These are phyloP conservation scores for Tieghemiomyces parasiticus DNA, from an alignment of 192 early-diverging fungal genomes.

Conservation along the genomic window DNA sequence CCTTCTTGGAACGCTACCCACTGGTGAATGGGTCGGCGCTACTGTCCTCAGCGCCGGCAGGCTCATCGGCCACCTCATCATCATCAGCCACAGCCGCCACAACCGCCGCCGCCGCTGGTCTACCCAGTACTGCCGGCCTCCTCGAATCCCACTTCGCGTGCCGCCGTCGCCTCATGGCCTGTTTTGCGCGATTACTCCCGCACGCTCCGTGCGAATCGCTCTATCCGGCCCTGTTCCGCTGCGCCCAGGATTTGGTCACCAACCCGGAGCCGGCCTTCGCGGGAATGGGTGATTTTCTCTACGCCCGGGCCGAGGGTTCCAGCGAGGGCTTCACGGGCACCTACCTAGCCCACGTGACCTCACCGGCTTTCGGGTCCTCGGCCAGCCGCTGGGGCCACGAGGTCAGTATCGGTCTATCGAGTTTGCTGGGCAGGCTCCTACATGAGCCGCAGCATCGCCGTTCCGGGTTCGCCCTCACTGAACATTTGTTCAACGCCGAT, in stretches of 20 bases:
- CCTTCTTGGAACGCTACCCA: constrained; percentile 28
- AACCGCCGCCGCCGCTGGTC: neutral
- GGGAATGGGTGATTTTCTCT: constrained; percentile 10
- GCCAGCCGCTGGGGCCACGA: constrained; percentile 26
- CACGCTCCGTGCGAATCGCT: neutral
- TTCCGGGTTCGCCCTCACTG: constrained; percentile 5
- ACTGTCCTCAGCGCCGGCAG: neutral
- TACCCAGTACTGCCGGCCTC: constrained; percentile 4
- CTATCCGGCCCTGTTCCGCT: constrained; percentile 1
- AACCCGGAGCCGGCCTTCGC: constrained; percentile 3
- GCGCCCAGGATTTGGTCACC: constrained; percentile 2
- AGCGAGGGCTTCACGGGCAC: neutral
- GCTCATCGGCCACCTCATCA: neutral
- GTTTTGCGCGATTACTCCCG: constrained; percentile 5
- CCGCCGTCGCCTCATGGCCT: constrained; percentile 13
- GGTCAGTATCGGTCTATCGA: constrained; percentile 20
- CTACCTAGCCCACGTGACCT: neutral
- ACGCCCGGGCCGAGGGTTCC: neutral
- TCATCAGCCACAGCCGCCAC: neutral
- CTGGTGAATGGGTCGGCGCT: neutral
- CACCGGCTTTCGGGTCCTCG: constrained; percentile 12
- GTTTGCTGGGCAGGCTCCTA: constrained; percentile 15
- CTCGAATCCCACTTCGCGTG: constrained; percentile 17
- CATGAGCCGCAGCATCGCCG: constrained; percentile 6
- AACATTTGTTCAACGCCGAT: constrained; percentile 3